phyloP scores from a whole-genome alignment of 108 stramenopile species.

The Craspedostauros australis region DNA sequence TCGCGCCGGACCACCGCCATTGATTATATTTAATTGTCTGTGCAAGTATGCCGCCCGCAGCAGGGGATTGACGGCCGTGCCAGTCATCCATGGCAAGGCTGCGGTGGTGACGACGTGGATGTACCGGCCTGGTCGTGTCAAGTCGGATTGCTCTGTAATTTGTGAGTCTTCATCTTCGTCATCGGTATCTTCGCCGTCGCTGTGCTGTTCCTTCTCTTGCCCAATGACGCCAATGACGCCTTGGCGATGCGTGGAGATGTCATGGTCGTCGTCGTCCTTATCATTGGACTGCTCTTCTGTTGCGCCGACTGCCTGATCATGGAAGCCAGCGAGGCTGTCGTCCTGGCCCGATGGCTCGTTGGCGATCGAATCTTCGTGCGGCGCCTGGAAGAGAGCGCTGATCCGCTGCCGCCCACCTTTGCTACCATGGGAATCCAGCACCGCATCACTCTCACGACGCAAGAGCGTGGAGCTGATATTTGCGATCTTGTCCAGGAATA shows the following conservation, averaged over 20 bases:
- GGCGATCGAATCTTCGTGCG: background rate
- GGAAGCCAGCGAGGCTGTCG: background rate
- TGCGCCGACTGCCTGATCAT: no score
- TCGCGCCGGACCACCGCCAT: slow-evolving; percentile 1
- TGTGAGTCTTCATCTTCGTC: slow-evolving; percentile 30
- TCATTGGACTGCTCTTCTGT: no score
- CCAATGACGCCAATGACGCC: no score
- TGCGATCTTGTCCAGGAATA: slow-evolving; percentile 58
- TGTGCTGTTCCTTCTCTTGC: no score
- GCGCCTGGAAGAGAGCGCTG: background rate
- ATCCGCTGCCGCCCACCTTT: background rate
- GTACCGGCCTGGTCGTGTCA: slow-evolving; percentile 39
- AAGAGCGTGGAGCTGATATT: slow-evolving; percentile 46
- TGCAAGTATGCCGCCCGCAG: slow-evolving; percentile 78
- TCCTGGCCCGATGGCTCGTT: background rate
- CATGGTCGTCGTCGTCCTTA: no score
- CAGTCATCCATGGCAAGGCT: slow-evolving; percentile 82
- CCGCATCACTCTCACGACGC: slow-evolving; percentile 50
- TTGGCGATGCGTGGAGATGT: no score
- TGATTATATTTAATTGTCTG: slow-evolving; percentile 8
- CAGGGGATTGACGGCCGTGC: slow-evolving; percentile 83
- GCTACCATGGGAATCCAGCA: slow-evolving; percentile 13
- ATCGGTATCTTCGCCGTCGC: background rate
- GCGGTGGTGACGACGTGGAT: slow-evolving; percentile 84
- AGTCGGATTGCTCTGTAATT: slow-evolving; percentile 56